Base-by-base conservation (phyloP, 179 eudicot genomes). In the Heliamphora pulchella region DNA sequence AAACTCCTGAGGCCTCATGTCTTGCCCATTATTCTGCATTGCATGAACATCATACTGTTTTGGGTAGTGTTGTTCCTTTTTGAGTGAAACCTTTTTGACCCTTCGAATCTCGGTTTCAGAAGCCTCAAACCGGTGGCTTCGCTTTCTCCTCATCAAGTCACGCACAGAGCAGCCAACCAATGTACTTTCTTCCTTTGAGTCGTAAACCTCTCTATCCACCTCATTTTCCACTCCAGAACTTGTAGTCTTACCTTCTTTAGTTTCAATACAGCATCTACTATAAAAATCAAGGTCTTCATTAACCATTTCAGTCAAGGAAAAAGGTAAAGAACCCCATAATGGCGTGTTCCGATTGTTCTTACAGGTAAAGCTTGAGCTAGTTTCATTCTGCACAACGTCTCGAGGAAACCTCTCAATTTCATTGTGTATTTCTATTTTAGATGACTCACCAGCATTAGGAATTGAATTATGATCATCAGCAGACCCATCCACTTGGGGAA, bases 61-160 rank as follows among this genome's bases (percentile, higher is more conserved):
- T 54, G 78, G 64, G 43, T 77, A 74, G 79, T 82, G 72, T 48
- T 62, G 51, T 71, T 64, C 84, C 76, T 85, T 87, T 51, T 74
- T 76, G 46, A n/a, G 50, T 59, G 77, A 65, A 81, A 53, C 81
- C 80, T 86, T 80, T 71, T 50, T 77, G 46, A 77, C 76, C 65
- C 80, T 79, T 74, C 61, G 73, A 82, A 78, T 79, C 31, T 79
- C 84, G 69, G 11, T 50, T 73, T 83, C 87, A 80, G 82, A 81
- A 46, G 83, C 78, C 77, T 86, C 93, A 63, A 70, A 74, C 78
- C 79, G 84, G 55, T 84, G 71, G 75, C 86, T 79, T 41, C 94
- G 91, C 73, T 90, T 96, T 88, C 85, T 88, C 85, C 97, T 93
- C 98, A 96, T 96, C 76, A 96, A 85, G 78, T 96, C 99, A 67